These are phyloP conservation scores for Eucalyptus lansdowneana DNA, from an alignment of 345 rosid genomes.

Conservation along the genomic window DNA sequence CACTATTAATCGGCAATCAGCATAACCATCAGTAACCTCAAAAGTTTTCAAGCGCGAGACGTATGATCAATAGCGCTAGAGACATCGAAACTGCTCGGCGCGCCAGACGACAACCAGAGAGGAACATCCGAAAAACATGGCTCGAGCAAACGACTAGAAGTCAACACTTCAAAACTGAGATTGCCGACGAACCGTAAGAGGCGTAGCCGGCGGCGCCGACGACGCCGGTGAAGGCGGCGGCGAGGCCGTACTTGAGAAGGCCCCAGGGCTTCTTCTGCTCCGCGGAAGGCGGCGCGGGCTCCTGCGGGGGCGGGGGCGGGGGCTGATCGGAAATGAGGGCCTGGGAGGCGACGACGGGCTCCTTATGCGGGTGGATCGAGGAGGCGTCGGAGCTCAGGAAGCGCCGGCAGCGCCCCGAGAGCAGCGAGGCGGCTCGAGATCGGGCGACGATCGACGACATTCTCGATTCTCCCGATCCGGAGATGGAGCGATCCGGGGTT, in stretches of 20 bases:
- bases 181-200: conserved; percentile 36
- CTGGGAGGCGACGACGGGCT: conserved; percentile 26
- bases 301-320: background rate
- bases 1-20: background rate
- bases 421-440: conserved; percentile 26
- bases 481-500: background rate
- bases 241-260: conserved; percentile 44
- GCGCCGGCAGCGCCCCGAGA: conserved; percentile 6
- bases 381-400: conserved; percentile 23
- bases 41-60: background rate
- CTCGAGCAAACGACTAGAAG: background rate
- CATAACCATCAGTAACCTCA: background rate
- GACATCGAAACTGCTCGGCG: background rate
- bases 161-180: background rate
- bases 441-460: conserved; percentile 48
- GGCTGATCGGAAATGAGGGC: conserved; percentile 27
- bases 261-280: conserved; percentile 24
- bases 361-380: conserved; percentile 18
- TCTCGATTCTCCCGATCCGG: background rate
- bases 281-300: conserved; percentile 12
- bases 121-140: background rate
- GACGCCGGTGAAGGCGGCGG: conserved; percentile 48
- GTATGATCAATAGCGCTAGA: background rate
- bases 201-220: conserved; percentile 44
- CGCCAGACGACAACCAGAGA: background rate